Evolutionary conservation across 495 filamentous ascomycete species (phyloP), one percentile per base, ranked within the genome.

Genomic region (Letharia columbiana): DNA sequence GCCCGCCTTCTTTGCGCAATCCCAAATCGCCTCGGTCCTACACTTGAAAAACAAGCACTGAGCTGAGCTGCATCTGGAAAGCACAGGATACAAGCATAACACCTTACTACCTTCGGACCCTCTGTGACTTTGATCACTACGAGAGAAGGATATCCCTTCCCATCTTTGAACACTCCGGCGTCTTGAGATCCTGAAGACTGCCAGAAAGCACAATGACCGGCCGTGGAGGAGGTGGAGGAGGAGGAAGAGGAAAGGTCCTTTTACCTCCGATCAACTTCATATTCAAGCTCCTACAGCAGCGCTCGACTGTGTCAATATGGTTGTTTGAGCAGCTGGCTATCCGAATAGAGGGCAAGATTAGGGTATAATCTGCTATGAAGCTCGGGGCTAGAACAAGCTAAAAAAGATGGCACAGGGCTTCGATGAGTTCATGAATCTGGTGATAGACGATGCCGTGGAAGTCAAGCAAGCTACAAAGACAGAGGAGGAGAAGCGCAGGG

Each of bases 401-500:
- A 63, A 45, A 52, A 39, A 12, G 65, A 23, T 44, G 35, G 44
- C 41, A 28, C 72, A 95, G 89, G 92, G 91, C 42, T 98, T 96
- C 69, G 94, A 98, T 76, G 94, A 98, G 75, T 98, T 97, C 78
- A 98, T 98, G 95, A 98, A 98, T 77, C 82, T 98, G 52, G 94
- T 98, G 42, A 84, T 98, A 61, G 93, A 96, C 73, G 91, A 98
- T 72, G 94, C 94, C 45, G 85, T 96, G 63, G 94, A 98, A 77
- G 91, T 98, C 47, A 90, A 89, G 76, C 83, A 88, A 73, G 81
- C 89, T 62, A 90, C 88, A 62, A 96, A 96, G 79, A 86, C 83
- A 15, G 86, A 89, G 20, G 85, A 85, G 54, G 92, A 96, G 78
- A 88, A 83, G 70, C 83, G 91, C 70, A 83, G 91, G 69, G 83